Percentiles rank a stretch among this genome's conserved stretches.
phyloP scores from a whole-genome alignment of 139 green algal genomes.

The Chlamydomonas asymmetrica region DNA sequence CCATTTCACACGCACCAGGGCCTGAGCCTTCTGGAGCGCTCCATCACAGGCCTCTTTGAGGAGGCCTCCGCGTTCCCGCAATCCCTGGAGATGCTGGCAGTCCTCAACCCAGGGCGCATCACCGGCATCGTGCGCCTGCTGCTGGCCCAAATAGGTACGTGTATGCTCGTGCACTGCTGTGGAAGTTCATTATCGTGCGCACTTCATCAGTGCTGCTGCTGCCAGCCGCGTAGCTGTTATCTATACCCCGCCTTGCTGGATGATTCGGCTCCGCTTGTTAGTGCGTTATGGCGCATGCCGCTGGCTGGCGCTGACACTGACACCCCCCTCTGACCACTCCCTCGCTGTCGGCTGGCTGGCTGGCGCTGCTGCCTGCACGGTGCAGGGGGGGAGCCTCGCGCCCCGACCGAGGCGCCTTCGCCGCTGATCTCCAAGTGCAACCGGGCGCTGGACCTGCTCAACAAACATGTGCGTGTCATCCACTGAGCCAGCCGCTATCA shows the following conservation, averaged over 20 bases:
- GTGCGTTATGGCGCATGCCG: too few relatives aligned
- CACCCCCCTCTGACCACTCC: too few relatives aligned
- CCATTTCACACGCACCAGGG: slow-evolving; percentile 12
- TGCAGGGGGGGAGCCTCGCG: slow-evolving; percentile 51
- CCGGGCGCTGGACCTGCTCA: slow-evolving; percentile 32
- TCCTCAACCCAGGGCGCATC: slow-evolving; percentile 56
- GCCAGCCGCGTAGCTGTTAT: too few relatives aligned
- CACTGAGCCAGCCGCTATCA: too few relatives aligned
- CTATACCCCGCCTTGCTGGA: too few relatives aligned
- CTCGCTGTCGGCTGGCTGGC: too few relatives aligned
- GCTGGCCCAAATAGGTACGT: slow-evolving; percentile 43
- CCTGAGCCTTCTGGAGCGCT: slow-evolving; percentile 51
- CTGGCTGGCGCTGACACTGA: too few relatives aligned
- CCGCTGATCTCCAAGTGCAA: slow-evolving; percentile 56
- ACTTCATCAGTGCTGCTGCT: too few relatives aligned
- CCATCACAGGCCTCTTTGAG: slow-evolving; percentile 44
- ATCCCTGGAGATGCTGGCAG: slow-evolving; percentile 37
- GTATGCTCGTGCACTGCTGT: too few relatives aligned
- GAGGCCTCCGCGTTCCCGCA: slow-evolving; percentile 14
- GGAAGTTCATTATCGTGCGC: too few relatives aligned
- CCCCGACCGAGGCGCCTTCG: slow-evolving; percentile 50
- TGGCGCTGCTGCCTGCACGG: too few relatives aligned
- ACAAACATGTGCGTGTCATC: slow-evolving; percentile 23
- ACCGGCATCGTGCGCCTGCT: slow-evolving; percentile 55
- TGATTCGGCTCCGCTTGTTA: too few relatives aligned